Evolutionary conservation across 2,329 filamentous ascomycete species (phyloP).

Genomic region (Calonectria leucothoes): DNA sequence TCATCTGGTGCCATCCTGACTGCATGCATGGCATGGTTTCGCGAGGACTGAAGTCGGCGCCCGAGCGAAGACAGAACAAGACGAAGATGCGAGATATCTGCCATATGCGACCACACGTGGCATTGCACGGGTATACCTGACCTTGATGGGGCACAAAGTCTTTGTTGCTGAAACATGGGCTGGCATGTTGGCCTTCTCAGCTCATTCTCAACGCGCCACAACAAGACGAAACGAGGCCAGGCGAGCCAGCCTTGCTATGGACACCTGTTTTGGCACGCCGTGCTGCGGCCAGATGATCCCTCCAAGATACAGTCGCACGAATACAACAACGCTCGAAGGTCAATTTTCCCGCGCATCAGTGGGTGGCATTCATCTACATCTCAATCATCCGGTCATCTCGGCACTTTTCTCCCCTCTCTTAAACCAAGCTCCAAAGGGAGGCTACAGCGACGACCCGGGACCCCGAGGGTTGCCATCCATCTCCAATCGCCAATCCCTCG

Average conservation of each 20-base stretch:
- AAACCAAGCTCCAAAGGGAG: conserved; percentile 26
- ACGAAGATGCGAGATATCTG: not conserved
- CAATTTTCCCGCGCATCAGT: not conserved
- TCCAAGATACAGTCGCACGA: conserved; percentile 6
- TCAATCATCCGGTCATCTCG: not conserved
- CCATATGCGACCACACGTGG: conserved; percentile 20
- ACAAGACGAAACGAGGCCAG: not conserved
- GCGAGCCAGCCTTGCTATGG: not conserved
- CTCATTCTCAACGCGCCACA: not conserved
- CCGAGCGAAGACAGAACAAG: conserved; percentile 14
- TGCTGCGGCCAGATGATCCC: not conserved
- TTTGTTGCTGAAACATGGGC: not conserved
- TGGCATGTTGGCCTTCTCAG: not conserved
- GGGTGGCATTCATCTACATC: not conserved
- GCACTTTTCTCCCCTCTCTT: conserved; percentile 4
- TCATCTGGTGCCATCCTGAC: not conserved
- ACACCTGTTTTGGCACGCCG: too few species aligned
- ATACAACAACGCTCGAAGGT: conserved; percentile 21
- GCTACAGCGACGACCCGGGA: conserved; percentile 22
- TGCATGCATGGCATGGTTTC: not conserved
- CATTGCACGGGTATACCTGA: conserved; percentile 20
- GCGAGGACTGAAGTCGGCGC: conserved; percentile 8
- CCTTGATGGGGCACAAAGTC: not conserved
- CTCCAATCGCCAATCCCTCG: conserved; percentile 22
- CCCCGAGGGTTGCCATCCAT: conserved; percentile 28